Percentiles rank a stretch among this genome's conserved stretches.
Conservation (phyloP, 352 stramenopile genomes). For the Phytopythium aichiense region DNA sequence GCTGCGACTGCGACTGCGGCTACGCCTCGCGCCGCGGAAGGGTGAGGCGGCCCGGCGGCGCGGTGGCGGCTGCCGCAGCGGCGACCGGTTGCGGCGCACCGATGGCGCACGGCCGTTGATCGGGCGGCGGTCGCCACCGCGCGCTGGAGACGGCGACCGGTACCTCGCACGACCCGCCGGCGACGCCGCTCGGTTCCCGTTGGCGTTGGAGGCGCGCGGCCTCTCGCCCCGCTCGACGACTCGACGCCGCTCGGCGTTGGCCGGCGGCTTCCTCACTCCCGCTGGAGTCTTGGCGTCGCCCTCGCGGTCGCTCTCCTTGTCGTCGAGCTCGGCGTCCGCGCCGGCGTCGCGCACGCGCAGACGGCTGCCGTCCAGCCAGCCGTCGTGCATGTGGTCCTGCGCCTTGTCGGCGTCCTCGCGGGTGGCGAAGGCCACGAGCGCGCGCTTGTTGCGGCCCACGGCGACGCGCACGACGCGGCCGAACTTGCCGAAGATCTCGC, state of each 20-base stretch:
- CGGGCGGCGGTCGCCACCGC: background rate
- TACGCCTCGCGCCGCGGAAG: constrained; percentile 46
- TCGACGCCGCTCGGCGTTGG: constrained; percentile 1
- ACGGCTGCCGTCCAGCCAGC: constrained; percentile 80
- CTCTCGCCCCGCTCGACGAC: constrained; percentile 1
- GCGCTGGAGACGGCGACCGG: constrained; percentile 5
- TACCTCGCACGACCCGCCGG: background rate
- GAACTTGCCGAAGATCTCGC: constrained; percentile 88
- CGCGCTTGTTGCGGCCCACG: constrained; percentile 32
- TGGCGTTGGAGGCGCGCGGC: background rate
- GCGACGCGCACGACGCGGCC: constrained; percentile 54
- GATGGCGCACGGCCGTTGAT: background rate
- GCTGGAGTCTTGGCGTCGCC: background rate
- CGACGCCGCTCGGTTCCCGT: background rate
- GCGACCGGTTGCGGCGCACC: background rate
- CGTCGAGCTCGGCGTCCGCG: constrained; percentile 6
- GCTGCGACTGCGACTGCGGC: constrained; percentile 22
- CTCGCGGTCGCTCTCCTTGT: background rate
- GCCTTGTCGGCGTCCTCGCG: constrained; percentile 50
- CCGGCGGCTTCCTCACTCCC: background rate
- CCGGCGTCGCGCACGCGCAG: constrained; percentile 43
- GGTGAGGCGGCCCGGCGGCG: constrained; percentile 33
- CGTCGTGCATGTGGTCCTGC: constrained; percentile 77
- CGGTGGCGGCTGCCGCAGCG: constrained; percentile 13
- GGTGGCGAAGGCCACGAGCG: constrained; percentile 55